A percentile compares a stretch with the other conserved stretches of the same genome.
These are phyloP conservation scores for Castanospermum australe DNA, from an alignment of 306 rosid species.

Conservation along the genomic window DNA sequence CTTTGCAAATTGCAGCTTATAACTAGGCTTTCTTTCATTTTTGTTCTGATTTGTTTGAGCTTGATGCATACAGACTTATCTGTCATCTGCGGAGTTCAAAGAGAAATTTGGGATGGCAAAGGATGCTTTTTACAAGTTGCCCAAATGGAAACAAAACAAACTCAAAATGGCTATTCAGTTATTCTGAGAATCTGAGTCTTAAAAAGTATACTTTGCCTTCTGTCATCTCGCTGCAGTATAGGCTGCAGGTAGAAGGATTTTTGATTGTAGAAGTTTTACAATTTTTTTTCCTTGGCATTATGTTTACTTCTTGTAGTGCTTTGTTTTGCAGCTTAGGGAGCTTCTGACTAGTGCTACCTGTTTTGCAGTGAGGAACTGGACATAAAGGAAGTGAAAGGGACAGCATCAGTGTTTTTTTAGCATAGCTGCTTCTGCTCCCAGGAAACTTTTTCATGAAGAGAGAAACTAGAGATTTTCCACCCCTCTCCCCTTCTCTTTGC, in stretches of 20 bases:
- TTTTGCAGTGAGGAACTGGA: constrained; percentile 49
- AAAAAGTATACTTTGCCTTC: constrained; percentile 25
- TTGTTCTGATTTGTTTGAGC: constrained; percentile 20
- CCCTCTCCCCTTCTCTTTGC: constrained; percentile 26
- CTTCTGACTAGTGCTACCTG: constrained; percentile 28
- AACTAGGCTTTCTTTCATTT: neutral
- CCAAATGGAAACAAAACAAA: constrained; percentile 96
- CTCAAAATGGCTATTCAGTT: constrained; percentile 84
- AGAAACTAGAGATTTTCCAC: constrained; percentile 27
- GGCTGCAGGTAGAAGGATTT: constrained; percentile 49
- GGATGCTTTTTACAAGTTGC: constrained; percentile 78
- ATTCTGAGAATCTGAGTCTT: constrained; percentile 75
- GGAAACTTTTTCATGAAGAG: constrained; percentile 56
- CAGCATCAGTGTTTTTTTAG: constrained; percentile 75
- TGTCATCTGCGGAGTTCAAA: constrained; percentile 80
- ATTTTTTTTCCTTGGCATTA: neutral
- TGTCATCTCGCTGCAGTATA: constrained; percentile 48
- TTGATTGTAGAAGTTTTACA: constrained; percentile 40
- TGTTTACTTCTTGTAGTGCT: constrained; percentile 17
- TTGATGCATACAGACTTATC: constrained; percentile 59
- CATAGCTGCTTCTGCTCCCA: constrained; percentile 86
- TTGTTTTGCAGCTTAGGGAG: neutral
- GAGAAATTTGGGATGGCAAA: constrained; percentile 81
- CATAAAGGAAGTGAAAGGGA: constrained; percentile 59
- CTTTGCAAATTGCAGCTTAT: neutral